These are phyloP conservation scores for Barnettozyma siamensis DNA, from an alignment of 805 yeast species.

Conservation along the genomic window DNA sequence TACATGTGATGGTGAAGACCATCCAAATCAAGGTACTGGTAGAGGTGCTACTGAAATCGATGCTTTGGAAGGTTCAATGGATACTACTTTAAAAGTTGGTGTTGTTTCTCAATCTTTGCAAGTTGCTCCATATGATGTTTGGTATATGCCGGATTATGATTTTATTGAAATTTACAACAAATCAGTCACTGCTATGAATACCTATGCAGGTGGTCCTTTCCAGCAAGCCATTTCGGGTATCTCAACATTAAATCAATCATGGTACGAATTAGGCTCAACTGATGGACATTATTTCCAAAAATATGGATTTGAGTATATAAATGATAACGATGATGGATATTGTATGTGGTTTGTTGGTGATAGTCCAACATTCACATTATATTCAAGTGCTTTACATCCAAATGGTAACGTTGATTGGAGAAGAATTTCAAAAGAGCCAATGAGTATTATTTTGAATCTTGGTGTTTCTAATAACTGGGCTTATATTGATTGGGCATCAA, in stretches of 20 bases:
- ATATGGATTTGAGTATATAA: constrained; percentile 38
- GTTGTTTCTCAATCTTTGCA: constrained; percentile 46
- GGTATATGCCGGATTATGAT: constrained; percentile 47
- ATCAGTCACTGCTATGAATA: constrained; percentile 37
- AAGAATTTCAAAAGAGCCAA: constrained; percentile 43
- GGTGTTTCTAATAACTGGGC: constrained; percentile 49
- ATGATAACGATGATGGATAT: constrained; percentile 19
- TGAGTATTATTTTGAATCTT: constrained; percentile 42
- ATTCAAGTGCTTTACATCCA: constrained; percentile 39
- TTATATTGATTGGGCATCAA: constrained; percentile 41
- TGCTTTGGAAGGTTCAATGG: constrained; percentile 40
- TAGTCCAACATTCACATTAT: constrained; percentile 40
- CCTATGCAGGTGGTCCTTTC: constrained; percentile 45
- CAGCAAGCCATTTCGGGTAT: constrained; percentile 45
- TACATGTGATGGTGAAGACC: constrained; percentile 40
- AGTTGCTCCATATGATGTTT: constrained; percentile 46
- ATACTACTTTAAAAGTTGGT: constrained; percentile 30
- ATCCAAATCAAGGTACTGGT: constrained; percentile 43
- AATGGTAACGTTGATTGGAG: constrained; percentile 48
- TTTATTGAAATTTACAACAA: constrained; percentile 37
- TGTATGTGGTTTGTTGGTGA: constrained; percentile 41
- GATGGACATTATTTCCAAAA: constrained; percentile 30
- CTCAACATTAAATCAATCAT: constrained; percentile 37
- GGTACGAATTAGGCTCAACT: constrained; percentile 37
- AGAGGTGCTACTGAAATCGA: constrained; percentile 50